Evolutionary conservation across 495 filamentous ascomycete genomes (phyloP).

Genomic region (Penicillium chermesinum): DNA sequence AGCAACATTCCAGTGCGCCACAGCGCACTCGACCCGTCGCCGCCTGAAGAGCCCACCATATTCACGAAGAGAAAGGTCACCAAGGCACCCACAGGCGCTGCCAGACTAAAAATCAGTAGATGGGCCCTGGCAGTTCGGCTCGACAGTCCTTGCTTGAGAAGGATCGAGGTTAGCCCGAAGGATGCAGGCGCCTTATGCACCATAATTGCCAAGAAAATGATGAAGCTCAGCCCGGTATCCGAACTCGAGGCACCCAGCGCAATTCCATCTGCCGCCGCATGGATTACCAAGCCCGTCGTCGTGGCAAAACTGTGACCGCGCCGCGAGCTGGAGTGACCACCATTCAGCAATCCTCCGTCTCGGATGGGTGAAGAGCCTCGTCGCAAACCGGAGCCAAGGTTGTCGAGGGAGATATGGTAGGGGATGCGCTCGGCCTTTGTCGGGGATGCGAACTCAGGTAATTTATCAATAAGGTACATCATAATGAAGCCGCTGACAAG

Average conservation of each 20-base stretch:
- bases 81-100: conserved; percentile 82
- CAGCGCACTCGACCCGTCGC: conserved; percentile 48
- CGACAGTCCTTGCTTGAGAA: conserved; percentile 81
- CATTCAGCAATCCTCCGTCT: conserved; percentile 36
- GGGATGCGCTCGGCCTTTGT: conserved; percentile 49
- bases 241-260: conserved; percentile 84
- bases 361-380: conserved; percentile 46
- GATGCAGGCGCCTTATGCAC: conserved; percentile 95
- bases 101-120: conserved; percentile 83
- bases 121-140: conserved; percentile 83
- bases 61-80: conserved; percentile 75
- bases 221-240: conserved; percentile 68
- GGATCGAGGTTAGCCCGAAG: conserved; percentile 84
- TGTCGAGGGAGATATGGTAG: conserved; percentile 76
- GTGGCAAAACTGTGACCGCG: conserved; percentile 57
- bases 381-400: conserved; percentile 56
- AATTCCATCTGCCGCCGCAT: conserved; percentile 93
- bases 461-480: conserved; percentile 93
- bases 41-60: conserved; percentile 52
- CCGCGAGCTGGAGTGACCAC: conserved; percentile 23
- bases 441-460: conserved; percentile 65
- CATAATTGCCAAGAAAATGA: conserved; percentile 96
- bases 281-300: conserved; percentile 90
- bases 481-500: conserved; percentile 86
- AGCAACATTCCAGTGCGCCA: conserved; percentile 94